Percentiles rank a stretch among this genome's conserved stretches.
These are phyloP conservation scores for Fraxinus sp. DNA, from an alignment of 305 asterid species.

Conservation along the genomic window DNA sequence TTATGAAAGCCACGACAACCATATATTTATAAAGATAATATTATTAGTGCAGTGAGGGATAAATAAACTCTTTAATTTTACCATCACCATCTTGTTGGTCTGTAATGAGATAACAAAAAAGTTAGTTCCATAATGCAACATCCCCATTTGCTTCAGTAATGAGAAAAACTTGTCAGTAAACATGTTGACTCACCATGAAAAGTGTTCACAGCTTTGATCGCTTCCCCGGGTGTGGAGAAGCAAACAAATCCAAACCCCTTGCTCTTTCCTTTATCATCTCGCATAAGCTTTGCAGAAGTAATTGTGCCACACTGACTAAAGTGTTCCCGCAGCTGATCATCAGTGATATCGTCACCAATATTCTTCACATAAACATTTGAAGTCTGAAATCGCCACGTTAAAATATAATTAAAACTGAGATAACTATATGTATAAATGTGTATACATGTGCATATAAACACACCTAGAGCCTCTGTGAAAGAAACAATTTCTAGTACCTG, in stretches of 20 bases:
- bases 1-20: neutral
- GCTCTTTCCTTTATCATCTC: constrained; percentile 75
- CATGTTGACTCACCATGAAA: constrained; percentile 55
- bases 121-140: neutral
- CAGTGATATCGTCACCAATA: constrained; percentile 66
- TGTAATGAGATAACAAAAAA: neutral
- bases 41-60: constrained; percentile 2
- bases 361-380: constrained; percentile 86
- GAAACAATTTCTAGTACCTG: constrained; percentile 46
- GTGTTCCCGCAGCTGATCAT: constrained; percentile 59
- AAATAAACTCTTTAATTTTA: neutral
- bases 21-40: neutral
- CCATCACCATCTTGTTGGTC: neutral
- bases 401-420: constrained; percentile 12
- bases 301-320: constrained; percentile 76
- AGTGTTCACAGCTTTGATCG: constrained; percentile 59
- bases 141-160: constrained; percentile 8
- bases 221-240: constrained; percentile 82
- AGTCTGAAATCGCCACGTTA: constrained; percentile 40
- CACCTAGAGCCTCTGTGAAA: constrained; percentile 5
- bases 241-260: constrained; percentile 94
- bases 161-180: neutral
- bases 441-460: neutral
- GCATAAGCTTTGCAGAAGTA: constrained; percentile 79
- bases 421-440: neutral